phyloP scores from a whole-genome alignment of 2,329 filamentous ascomycete genomes.

The Basipetospora chlamydospora region DNA sequence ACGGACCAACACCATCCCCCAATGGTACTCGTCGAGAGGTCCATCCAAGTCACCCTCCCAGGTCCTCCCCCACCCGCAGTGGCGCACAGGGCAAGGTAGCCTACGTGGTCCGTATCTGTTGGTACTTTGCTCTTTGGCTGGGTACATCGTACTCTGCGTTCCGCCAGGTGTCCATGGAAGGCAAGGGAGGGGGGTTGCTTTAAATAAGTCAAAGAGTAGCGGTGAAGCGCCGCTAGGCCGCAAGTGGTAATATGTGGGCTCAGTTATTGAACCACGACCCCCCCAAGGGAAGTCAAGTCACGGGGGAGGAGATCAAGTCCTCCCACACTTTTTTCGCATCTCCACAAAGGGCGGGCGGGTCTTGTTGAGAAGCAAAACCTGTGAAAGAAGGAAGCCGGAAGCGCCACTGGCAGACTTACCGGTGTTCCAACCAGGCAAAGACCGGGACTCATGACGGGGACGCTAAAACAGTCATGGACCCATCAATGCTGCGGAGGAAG shows the following conservation, averaged over 20 bases:
- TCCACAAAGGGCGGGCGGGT: background rate
- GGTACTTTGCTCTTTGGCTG: too few species aligned
- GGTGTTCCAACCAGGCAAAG: too few species aligned
- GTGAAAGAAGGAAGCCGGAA: background rate
- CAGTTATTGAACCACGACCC: background rate
- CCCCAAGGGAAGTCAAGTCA: background rate
- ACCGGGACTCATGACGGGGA: too few species aligned
- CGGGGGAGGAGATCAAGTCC: background rate
- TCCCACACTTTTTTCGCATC: background rate
- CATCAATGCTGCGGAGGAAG: too few species aligned
- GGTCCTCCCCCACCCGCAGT: too few species aligned
- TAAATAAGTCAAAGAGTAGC: slow-evolving; percentile 5
- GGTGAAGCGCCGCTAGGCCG: slow-evolving; percentile 3
- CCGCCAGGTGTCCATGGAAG: background rate
- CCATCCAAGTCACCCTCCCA: too few species aligned
- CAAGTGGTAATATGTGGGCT: background rate
- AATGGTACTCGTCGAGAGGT: too few species aligned
- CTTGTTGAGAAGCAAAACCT: background rate
- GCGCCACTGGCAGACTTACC: background rate
- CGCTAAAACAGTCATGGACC: too few species aligned
- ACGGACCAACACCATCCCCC: too few species aligned
- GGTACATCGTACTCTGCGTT: background rate
- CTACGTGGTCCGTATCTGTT: too few species aligned
- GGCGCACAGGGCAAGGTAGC: too few species aligned
- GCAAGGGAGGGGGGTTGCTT: slow-evolving; percentile 5